A percentile compares a stretch with the other conserved stretches of the same genome.
Conservation (phyloP, 2,329 filamentous ascomycete species). For the Alternaria gansuensis region DNA sequence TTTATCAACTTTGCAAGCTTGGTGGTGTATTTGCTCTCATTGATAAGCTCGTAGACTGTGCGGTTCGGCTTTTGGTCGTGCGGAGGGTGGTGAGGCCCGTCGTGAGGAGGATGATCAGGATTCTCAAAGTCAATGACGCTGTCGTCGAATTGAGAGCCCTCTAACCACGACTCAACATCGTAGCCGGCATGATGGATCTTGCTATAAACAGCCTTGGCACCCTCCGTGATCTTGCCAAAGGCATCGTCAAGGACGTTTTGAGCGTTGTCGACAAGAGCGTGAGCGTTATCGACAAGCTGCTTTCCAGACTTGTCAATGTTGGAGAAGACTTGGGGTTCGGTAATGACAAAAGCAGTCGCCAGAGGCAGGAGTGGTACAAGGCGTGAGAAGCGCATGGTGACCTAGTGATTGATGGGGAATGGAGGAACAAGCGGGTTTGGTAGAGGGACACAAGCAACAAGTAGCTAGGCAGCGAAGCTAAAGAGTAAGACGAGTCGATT, state of each 20-base stretch:
- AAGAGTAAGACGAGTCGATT: conserved; percentile 40
- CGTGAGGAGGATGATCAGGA: conserved; percentile 49
- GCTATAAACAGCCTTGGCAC: conserved; percentile 50
- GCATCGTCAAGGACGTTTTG: conserved; percentile 57
- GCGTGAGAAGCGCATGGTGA: conserved; percentile 60
- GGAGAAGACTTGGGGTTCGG: conserved; percentile 60
- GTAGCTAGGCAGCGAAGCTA: conserved; percentile 23
- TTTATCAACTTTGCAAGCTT: conserved; percentile 79
- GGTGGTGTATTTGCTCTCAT: conserved; percentile 77
- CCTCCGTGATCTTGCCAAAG: conserved; percentile 53
- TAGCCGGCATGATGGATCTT: conserved; percentile 56
- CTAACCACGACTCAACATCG: conserved; percentile 60
- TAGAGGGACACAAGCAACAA: conserved; percentile 18
- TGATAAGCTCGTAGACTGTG: conserved; percentile 83
- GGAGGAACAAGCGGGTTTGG: conserved; percentile 16
- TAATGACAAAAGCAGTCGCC: conserved; percentile 63
- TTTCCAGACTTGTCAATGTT: conserved; percentile 40
- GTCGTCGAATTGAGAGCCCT: conserved; percentile 48
- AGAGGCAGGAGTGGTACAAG: conserved; percentile 61
- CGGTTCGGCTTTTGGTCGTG: conserved; percentile 63
- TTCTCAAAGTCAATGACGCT: conserved; percentile 47
- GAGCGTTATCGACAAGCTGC: conserved; percentile 32
- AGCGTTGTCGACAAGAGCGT: conserved; percentile 36
- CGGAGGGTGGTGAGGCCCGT: conserved; percentile 50
- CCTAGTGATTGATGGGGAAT: conserved; percentile 15